Evolutionary conservation across 176 grass and related monocot genomes (phyloP).

Genomic region (Bothriochloa decipiens): DNA sequence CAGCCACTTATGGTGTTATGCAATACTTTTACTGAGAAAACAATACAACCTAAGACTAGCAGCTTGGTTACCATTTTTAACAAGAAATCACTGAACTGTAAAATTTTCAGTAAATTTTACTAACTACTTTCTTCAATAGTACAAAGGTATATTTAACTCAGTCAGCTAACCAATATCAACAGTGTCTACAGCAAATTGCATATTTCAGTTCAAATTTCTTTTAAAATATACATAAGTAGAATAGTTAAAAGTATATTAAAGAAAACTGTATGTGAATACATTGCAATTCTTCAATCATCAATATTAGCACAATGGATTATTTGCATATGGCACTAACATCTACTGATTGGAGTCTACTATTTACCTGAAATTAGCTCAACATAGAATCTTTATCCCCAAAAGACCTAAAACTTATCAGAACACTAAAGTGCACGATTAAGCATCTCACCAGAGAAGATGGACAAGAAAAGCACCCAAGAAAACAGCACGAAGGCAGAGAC

Average conservation of each 20-base stretch:
- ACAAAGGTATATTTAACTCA: not conserved
- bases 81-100: not conserved
- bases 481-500: slow-evolving; percentile 20
- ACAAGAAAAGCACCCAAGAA: slow-evolving; percentile 27
- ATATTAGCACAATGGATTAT: not conserved
- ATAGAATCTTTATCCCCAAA: slow-evolving; percentile 2
- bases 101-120: not conserved
- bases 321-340: not conserved
- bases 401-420: not conserved
- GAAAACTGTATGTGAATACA: not conserved
- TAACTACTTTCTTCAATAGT: not conserved
- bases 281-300: not conserved
- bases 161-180: not conserved
- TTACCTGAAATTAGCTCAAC: not conserved
- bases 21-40: not conserved
- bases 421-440: not conserved
- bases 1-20: not conserved
- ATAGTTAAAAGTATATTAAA: not conserved
- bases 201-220: not conserved
- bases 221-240: not conserved
- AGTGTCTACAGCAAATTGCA: not conserved
- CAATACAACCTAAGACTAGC: not conserved
- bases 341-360: not conserved
- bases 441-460: slow-evolving; percentile 18
- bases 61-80: not conserved